These are phyloP conservation scores for Penicillium capsulatum DNA, from an alignment of 2,329 filamentous ascomycete species.

Conservation along the genomic window DNA sequence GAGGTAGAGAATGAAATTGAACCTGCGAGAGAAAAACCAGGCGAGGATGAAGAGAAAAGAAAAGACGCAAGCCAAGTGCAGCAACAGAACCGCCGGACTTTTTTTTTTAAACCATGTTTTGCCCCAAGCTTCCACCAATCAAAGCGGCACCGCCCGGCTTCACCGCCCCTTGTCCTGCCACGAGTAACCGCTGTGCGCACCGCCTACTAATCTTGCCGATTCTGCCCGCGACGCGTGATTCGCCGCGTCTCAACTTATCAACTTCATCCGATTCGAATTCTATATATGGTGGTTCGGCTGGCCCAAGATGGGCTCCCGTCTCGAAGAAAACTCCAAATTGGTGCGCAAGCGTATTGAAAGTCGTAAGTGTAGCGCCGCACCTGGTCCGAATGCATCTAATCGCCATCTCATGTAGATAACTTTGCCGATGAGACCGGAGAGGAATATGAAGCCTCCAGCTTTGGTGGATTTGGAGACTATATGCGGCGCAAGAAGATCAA, in stretches of 20 bases:
- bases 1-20: conserved; percentile 20
- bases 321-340: conserved; percentile 56
- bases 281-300: conserved; percentile 15
- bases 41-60: conserved; percentile 22
- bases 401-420: conserved; percentile 48
- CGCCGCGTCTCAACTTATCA: conserved; percentile 5
- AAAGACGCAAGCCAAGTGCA: conserved; percentile 22
- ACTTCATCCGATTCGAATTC: not conserved
- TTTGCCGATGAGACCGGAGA: conserved; percentile 82
- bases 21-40: conserved; percentile 19
- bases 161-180: conserved; percentile 19
- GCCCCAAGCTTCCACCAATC: conserved; percentile 17
- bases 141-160: not conserved
- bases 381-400: conserved; percentile 10
- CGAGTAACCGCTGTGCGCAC: conserved; percentile 13
- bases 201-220: conserved; percentile 9
- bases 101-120: conserved; percentile 20
- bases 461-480: conserved; percentile 87
- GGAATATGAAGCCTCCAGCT: conserved; percentile 81
- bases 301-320: conserved; percentile 57
- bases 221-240: conserved; percentile 18
- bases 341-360: conserved; percentile 62
- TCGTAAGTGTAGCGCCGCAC: conserved; percentile 36
- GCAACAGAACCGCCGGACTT: conserved; percentile 12
- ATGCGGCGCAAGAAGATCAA: conserved; percentile 96